phyloP scores from a whole-genome alignment of 352 stramenopile species.

The Phytophthora meadii region DNA sequence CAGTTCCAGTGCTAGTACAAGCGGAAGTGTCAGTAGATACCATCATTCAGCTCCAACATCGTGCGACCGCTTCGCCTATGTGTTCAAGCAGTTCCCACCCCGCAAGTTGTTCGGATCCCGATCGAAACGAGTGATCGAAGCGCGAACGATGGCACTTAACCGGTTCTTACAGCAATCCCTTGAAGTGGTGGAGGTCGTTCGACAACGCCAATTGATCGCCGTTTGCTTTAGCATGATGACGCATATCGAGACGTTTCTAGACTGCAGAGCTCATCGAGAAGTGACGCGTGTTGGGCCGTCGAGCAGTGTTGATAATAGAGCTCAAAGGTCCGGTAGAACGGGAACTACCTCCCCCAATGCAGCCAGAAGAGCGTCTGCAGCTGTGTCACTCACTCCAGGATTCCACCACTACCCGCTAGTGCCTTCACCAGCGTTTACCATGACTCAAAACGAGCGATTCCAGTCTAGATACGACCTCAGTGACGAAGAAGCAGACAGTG shows the following conservation, averaged over 20 bases:
- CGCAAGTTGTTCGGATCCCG: slow-evolving; percentile 72
- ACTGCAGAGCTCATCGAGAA: slow-evolving; percentile 46
- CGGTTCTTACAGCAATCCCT: slow-evolving; percentile 67
- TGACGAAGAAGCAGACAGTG: slow-evolving; percentile 24
- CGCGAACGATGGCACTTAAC: slow-evolving; percentile 67
- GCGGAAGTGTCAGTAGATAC: slow-evolving; percentile 23
- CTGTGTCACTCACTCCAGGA: slow-evolving; percentile 30
- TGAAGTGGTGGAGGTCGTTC: slow-evolving; percentile 58
- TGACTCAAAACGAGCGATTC: slow-evolving; percentile 28
- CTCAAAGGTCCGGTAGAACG: slow-evolving; percentile 4
- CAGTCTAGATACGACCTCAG: slow-evolving; percentile 22
- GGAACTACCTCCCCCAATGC: slow-evolving; percentile 18
- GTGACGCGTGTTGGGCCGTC: slow-evolving; percentile 12
- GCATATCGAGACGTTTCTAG: slow-evolving; percentile 71
- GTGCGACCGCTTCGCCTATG: slow-evolving; percentile 56
- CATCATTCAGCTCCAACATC: slow-evolving; percentile 21
- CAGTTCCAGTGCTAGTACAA: slow-evolving; percentile 28
- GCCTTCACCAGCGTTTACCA: slow-evolving; percentile 33
- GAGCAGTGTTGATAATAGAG: slow-evolving; percentile 10
- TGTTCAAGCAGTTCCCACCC: slow-evolving; percentile 74
- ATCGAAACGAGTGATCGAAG: slow-evolving; percentile 73
- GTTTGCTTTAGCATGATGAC: slow-evolving; percentile 81
- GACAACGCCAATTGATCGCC: slow-evolving; percentile 65
- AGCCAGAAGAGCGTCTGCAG: slow-evolving; percentile 32
- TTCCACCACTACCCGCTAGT: slow-evolving; percentile 39